Evolutionary conservation across 148 eudicot genomes (phyloP).

Genomic region (Cornus controversa): DNA sequence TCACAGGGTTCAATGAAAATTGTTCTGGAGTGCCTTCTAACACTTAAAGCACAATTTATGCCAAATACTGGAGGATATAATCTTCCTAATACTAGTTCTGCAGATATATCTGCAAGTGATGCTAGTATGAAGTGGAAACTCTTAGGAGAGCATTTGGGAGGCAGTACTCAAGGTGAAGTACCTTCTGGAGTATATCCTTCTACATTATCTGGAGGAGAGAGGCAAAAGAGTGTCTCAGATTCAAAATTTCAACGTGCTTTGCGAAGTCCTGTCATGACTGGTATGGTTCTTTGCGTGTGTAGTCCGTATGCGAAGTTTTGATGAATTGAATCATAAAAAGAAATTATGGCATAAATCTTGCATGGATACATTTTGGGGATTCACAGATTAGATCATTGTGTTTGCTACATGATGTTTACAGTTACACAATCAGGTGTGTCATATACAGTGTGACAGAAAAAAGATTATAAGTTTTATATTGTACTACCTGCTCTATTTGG

Average conservation of each 20-base stretch:
- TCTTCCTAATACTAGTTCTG: conserved; percentile 13
- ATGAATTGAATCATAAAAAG: neutral
- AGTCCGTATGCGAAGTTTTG: neutral
- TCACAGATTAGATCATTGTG: neutral
- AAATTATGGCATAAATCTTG: neutral
- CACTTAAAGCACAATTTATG: conserved; percentile 59
- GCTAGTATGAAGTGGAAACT: conserved; percentile 21
- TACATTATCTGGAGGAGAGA: conserved; percentile 44
- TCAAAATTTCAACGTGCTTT: conserved; percentile 47
- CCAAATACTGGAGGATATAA: conserved; percentile 32
- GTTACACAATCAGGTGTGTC: too few relatives aligned
- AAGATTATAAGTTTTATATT: too few relatives aligned
- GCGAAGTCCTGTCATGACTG: conserved; percentile 50
- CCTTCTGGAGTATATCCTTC: conserved; percentile 20
- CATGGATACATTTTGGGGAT: neutral
- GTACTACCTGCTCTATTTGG: neutral
- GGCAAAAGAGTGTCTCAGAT: conserved; percentile 38
- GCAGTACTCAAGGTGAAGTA: conserved; percentile 13
- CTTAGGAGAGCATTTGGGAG: conserved; percentile 15
- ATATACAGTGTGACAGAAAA: too few relatives aligned
- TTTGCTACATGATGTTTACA: too few relatives aligned
- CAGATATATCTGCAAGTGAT: conserved; percentile 21
- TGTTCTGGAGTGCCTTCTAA: conserved; percentile 75
- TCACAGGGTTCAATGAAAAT: conserved; percentile 86
- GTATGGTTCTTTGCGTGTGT: conserved; percentile 22